A percentile compares a stretch with the other conserved stretches of the same genome.
phyloP scores from a whole-genome alignment of 2,329 filamentous ascomycete species.

The Paraphaeosphaeria minitans region DNA sequence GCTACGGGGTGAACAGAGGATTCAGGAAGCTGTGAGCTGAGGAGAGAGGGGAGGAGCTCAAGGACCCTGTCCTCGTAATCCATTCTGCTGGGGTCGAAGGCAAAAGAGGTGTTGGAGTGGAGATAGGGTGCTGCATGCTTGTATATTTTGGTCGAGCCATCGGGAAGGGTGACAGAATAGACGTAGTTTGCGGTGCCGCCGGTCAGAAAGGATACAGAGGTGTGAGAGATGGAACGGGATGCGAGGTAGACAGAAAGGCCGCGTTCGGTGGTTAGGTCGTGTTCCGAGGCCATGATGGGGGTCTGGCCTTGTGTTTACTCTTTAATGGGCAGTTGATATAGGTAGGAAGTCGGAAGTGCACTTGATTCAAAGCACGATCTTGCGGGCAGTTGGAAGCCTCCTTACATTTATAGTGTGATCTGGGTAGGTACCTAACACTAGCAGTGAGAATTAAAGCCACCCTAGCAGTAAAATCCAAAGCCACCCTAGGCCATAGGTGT shows the following conservation, averaged over 20 bases:
- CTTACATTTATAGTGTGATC: no score
- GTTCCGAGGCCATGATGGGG: slow-evolving; percentile 13
- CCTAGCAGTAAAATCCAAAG: no score
- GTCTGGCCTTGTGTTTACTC: neutral
- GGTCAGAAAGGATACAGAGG: slow-evolving; percentile 25
- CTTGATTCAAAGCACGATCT: no score
- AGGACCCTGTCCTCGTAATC: slow-evolving; percentile 42
- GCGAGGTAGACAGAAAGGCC: slow-evolving; percentile 31
- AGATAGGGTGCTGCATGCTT: slow-evolving; percentile 45
- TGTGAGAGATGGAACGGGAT: slow-evolving; percentile 6
- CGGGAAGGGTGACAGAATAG: slow-evolving; percentile 31
- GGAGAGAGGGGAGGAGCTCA: slow-evolving; percentile 18
- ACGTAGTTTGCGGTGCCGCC: slow-evolving; percentile 46
- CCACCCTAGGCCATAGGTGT: neutral
- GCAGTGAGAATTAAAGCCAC: no score
- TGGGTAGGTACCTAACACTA: no score
- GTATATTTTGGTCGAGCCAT: slow-evolving; percentile 29
- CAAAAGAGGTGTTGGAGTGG: slow-evolving; percentile 27
- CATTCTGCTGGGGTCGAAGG: slow-evolving; percentile 38
- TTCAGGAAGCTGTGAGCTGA: slow-evolving; percentile 8
- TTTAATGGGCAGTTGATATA: neutral
- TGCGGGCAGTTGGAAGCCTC: no score
- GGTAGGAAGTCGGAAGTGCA: neutral
- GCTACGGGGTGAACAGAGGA: slow-evolving; percentile 25
- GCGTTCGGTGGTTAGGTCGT: slow-evolving; percentile 24